Evolutionary conservation across 2,329 filamentous ascomycete species (phyloP).

Genomic region (Biscogniauxia sp.): DNA sequence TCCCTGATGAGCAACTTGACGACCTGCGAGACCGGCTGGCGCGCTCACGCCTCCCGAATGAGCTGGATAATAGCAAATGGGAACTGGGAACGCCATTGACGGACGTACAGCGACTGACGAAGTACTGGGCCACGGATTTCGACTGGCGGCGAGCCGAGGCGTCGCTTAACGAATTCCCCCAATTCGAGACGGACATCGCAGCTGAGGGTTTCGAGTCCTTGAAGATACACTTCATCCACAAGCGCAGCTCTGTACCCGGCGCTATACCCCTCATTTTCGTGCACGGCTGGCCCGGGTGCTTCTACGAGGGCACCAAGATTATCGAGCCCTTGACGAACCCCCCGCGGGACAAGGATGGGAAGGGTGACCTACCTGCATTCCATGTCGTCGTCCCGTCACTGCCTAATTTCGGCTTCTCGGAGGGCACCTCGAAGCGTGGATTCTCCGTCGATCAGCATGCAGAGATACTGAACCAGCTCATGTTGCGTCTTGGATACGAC

Average conservation of each 20-base stretch:
- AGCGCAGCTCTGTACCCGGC: slow-evolving; percentile 46
- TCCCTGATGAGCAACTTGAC: slow-evolving; percentile 51
- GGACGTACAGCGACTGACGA: slow-evolving; percentile 57
- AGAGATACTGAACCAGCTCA: slow-evolving; percentile 57
- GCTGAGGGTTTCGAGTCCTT: slow-evolving; percentile 59
- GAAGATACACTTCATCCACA: slow-evolving; percentile 62
- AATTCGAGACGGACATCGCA: slow-evolving; percentile 52
- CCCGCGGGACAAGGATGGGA: slow-evolving; percentile 5
- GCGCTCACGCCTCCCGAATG: slow-evolving; percentile 54
- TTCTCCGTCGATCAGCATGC: slow-evolving; percentile 58
- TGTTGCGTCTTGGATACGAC: slow-evolving; percentile 57
- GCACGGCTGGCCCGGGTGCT: slow-evolving; percentile 53
- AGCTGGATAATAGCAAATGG: slow-evolving; percentile 43
- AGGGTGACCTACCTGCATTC: slow-evolving; percentile 36
- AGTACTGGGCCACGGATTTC: slow-evolving; percentile 55
- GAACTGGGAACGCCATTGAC: slow-evolving; percentile 58
- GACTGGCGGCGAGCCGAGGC: slow-evolving; percentile 62
- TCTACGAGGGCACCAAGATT: slow-evolving; percentile 58
- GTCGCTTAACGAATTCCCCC: slow-evolving; percentile 57
- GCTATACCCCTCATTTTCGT: slow-evolving; percentile 28
- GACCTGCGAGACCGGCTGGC: slow-evolving; percentile 56
- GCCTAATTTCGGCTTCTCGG: slow-evolving; percentile 45
- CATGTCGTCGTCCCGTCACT: slow-evolving; percentile 47
- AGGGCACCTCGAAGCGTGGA: slow-evolving; percentile 41
- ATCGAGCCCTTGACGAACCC: slow-evolving; percentile 36